phyloP scores from a whole-genome alignment of 2,329 filamentous ascomycete genomes.

The Hymenoscyphus fraxineus region DNA sequence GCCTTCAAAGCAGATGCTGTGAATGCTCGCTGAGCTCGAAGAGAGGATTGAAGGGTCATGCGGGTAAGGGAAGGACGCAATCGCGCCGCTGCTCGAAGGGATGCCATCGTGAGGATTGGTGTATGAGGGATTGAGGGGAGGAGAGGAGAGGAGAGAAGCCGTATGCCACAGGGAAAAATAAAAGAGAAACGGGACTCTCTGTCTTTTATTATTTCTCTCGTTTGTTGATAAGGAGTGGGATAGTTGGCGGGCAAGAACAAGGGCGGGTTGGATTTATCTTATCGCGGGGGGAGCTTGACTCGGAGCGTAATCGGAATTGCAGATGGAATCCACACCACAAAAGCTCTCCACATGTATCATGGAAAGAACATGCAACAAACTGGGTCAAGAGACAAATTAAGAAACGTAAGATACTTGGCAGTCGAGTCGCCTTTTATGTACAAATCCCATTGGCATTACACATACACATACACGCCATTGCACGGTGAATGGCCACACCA shows the following conservation, averaged over 20 bases:
- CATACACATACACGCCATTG: neutral
- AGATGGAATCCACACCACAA: neutral
- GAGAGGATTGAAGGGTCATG: slow-evolving; percentile 10
- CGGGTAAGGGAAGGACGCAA: slow-evolving; percentile 28
- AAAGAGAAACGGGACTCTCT: neutral
- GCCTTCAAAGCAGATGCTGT: slow-evolving; percentile 23
- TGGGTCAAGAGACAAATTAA: neutral
- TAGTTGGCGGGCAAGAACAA: neutral
- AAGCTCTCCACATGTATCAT: no score
- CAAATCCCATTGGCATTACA: neutral
- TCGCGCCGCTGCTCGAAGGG: slow-evolving; percentile 31
- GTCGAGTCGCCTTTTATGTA: neutral
- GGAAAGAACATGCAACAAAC: neutral
- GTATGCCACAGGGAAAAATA: neutral
- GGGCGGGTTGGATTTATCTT: neutral
- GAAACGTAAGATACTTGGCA: slow-evolving; percentile 1
- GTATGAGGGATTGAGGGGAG: neutral
- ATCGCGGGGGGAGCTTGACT: neutral
- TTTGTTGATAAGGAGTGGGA: slow-evolving; percentile 3
- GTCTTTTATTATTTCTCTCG: neutral
- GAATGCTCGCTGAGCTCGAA: slow-evolving; percentile 22
- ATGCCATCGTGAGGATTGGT: slow-evolving; percentile 27
- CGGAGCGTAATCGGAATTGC: slow-evolving; percentile 2
- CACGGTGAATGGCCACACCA: neutral
- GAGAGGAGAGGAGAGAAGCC: slow-evolving; percentile 3